Evolutionary conservation across 176 grass and related monocot species (phyloP), one percentile per base, ranked within the genome.

Genomic region (Triticum urartu): DNA sequence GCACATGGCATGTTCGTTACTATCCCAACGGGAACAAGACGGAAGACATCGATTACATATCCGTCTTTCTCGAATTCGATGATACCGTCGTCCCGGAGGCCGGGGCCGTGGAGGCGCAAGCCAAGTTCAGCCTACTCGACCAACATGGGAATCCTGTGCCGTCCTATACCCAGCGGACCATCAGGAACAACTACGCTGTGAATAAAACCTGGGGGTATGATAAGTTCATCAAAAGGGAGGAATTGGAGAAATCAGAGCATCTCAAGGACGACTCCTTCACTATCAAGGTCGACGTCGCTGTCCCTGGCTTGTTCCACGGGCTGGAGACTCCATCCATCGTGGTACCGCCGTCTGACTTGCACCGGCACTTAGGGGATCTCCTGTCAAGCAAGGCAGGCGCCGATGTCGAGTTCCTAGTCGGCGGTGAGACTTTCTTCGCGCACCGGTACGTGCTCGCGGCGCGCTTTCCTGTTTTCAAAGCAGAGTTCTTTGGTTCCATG

Each of bases 351-450:
- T 35, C 75, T 11, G 77, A 86, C 84, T 68, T 91, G 72, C 64
- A 91, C 58, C 61, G 32, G 26, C 84, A 92, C 67, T 75, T 87
- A 7, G 72, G 59, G 8, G 72, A 87, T 13, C 80, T 90, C 60
- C 67, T 84, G 15, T 18, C 24, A 3, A 75, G 13, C 43, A 75
- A 75, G 0, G 24, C 24, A 0, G 24, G 24, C 43, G 3, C 17
- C 13, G 42, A 75, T 50, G 72, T 75, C 13, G 72, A 75, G 10
- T 75, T 75, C 72, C 24, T 6, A 9, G 72, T 50, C 7, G n/a
- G 72, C 24, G 43, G 22, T 1, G 72, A 75, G 72, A 75, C 43
- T 0, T 75, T 75, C 13, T 17, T 13, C 0, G 42, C 72, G 12
- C 72, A 75, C 43, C 12, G 42, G 24, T 9, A 1, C 13, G 72